Evolutionary conservation across 805 yeast species (phyloP).

Genomic region (Myxozyma melibiosi): DNA sequence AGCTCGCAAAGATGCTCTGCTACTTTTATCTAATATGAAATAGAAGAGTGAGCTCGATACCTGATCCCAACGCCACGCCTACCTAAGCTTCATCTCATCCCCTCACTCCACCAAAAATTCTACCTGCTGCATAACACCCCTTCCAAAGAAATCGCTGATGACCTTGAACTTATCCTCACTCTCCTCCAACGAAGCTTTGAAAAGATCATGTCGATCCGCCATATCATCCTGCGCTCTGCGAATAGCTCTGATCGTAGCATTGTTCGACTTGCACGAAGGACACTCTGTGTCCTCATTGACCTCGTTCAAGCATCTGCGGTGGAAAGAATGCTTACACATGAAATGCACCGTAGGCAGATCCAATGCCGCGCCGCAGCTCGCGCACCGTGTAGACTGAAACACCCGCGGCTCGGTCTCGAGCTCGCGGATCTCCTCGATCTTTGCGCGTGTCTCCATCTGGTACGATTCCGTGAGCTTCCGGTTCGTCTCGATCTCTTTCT

Average conservation of each 20-base stretch:
- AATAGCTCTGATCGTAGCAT: slow-evolving; percentile 64
- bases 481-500: slow-evolving; percentile 69
- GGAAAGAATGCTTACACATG: slow-evolving; percentile 83
- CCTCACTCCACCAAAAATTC: slow-evolving; percentile 21
- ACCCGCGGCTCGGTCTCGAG: slow-evolving; percentile 53
- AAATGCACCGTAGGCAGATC: slow-evolving; percentile 84
- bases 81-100: too few species aligned
- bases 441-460: slow-evolving; percentile 62
- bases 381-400: slow-evolving; percentile 64
- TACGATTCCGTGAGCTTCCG: slow-evolving; percentile 67
- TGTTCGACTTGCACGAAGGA: slow-evolving; percentile 74
- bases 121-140: slow-evolving; percentile 72
- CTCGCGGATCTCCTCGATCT: slow-evolving; percentile 56
- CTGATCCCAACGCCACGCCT: background rate
- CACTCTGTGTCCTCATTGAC: slow-evolving; percentile 49
- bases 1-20: too few species aligned
- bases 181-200: slow-evolving; percentile 56
- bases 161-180: slow-evolving; percentile 68
- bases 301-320: slow-evolving; percentile 67
- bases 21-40: too few species aligned
- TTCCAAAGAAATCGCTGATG: slow-evolving; percentile 78
- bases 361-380: slow-evolving; percentile 62
- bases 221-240: slow-evolving; percentile 62
- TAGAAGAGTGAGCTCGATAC: background rate
- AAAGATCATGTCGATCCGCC: slow-evolving; percentile 63